Base-by-base conservation (phyloP, 192 early-diverging fungal genomes). In the Spinellus fusiger region DNA sequence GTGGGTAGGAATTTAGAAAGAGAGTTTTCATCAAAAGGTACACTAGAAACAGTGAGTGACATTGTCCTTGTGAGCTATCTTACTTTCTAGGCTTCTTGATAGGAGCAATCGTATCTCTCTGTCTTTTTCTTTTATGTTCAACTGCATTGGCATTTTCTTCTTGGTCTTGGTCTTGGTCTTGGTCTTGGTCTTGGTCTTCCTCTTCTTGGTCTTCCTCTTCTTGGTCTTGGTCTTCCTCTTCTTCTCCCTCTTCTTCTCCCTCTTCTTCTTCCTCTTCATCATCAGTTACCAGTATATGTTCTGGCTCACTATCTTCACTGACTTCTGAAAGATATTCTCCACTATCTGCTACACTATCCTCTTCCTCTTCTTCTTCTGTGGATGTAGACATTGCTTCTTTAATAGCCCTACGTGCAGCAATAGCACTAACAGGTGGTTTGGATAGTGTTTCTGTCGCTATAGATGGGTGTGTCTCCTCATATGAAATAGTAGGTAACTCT, bases 191-290 rank as follows among this genome's bases (percentile, higher is more conserved):
- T 23, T 56, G 31, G 22, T 25, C 13, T 37, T 31, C 23, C 2
- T 56, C 54, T 38, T 31, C 26, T 37, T 32, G 35, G 20, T 25
- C 23, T 35, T 32, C 23, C 22, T 44, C 6, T 15, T 35, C 22
- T 44, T 29, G 20, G 25, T 51, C 59, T 25, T 61, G 48, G n/a
- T 55, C 54, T 49, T 69, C 61, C 48, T 70, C 68, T 9, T 70
- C 62, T n/a, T 51, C 53, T 10, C 44, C 51, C 38, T 56, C 37
- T 44, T 12, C 2, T 12, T n/a, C 1, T 44, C 18, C 40, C 13
- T 12, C 18, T 3, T 44, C 40, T 37, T 37, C 35, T 44, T 44
- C 40, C 3, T 44, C 15, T 44, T 18, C 40, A 44, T n/a, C 40
- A 44, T 12, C n/a, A n/a, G n/a, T n/a, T n/a, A n/a, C n/a, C n/a